These are phyloP conservation scores for Wickerhamiella siamensis DNA, from an alignment of 805 yeast genomes.

Conservation along the genomic window DNA sequence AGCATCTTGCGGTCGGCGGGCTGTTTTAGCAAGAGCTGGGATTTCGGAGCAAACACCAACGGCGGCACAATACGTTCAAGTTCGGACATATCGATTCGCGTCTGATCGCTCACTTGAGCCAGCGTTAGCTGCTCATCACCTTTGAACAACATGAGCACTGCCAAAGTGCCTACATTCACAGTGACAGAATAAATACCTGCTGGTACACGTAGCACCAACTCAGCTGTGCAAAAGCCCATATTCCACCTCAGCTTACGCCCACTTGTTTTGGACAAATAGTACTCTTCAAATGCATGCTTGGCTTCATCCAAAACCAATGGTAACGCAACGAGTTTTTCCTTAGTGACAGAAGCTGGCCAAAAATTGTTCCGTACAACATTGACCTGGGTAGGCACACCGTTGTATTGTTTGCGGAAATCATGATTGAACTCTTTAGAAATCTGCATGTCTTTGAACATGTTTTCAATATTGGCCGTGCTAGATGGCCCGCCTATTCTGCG, in stretches of 20 bases:
- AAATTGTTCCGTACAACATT: slow-evolving; percentile 54
- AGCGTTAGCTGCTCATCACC: slow-evolving; percentile 40
- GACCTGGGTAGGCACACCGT: slow-evolving; percentile 49
- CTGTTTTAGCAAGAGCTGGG: slow-evolving; percentile 54
- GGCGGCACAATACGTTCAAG: slow-evolving; percentile 67
- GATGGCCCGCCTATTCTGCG: slow-evolving; percentile 6
- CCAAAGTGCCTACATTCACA: slow-evolving; percentile 68
- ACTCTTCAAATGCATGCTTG: slow-evolving; percentile 34
- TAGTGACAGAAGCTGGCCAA: slow-evolving; percentile 64
- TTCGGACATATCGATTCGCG: slow-evolving; percentile 62
- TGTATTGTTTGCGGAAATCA: slow-evolving; percentile 30
- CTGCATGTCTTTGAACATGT: slow-evolving; percentile 48
- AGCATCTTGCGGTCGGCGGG: slow-evolving; percentile 29
- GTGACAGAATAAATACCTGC: slow-evolving; percentile 61
- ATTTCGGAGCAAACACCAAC: slow-evolving; percentile 68
- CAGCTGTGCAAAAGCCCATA: slow-evolving; percentile 71
- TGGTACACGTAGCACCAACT: slow-evolving; percentile 55
- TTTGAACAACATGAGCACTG: slow-evolving; percentile 60
- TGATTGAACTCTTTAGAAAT: slow-evolving; percentile 3
- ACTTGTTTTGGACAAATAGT: slow-evolving; percentile 36
- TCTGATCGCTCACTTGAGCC: slow-evolving; percentile 46
- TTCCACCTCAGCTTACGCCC: slow-evolving; percentile 65
- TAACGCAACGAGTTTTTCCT: slow-evolving; percentile 40
- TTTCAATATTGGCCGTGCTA: slow-evolving; percentile 43
- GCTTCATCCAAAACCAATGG: slow-evolving; percentile 34